These are phyloP conservation scores for Farysia itapuensis DNA, from an alignment of 1,284 basidiomycete genomes.

Conservation along the genomic window DNA sequence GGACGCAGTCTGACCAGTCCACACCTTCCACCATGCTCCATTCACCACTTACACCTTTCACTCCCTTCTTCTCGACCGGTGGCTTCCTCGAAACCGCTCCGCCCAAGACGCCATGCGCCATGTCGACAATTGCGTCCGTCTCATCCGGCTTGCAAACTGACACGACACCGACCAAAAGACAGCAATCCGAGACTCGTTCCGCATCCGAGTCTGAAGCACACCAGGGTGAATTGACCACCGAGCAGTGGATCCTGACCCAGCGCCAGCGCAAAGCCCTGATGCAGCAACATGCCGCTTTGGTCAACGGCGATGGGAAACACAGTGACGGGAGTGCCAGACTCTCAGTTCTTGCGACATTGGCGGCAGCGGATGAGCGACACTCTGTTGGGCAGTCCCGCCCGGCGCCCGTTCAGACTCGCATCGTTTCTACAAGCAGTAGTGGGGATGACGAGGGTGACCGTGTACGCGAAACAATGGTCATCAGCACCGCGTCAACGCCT, in stretches of 20 bases:
- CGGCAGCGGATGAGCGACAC: no score
- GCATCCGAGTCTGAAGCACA: no score
- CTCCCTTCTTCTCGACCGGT: constrained; percentile 39
- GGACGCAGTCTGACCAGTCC: constrained; percentile 24
- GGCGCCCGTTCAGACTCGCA: background rate
- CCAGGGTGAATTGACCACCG: constrained; percentile 13
- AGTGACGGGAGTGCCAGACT: no score
- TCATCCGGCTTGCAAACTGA: background rate
- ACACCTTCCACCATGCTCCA: constrained; percentile 25
- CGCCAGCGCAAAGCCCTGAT: constrained; percentile 14
- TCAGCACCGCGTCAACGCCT: constrained; percentile 23
- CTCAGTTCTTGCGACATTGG: no score
- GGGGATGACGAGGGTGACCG: background rate
- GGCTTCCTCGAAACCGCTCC: constrained; percentile 28
- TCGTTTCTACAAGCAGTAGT: background rate
- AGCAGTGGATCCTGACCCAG: constrained; percentile 34
- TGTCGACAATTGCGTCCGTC: background rate
- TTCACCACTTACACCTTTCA: constrained; percentile 40
- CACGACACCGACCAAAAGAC: background rate
- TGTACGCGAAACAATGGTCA: constrained; percentile 11
- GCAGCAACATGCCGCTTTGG: constrained; percentile 14
- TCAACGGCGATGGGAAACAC: no score
- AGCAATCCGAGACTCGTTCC: background rate
- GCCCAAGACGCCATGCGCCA: constrained; percentile 10
- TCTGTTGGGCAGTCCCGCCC: no score